Evolutionary conservation across 306 rosid species (phyloP).

Genomic region (Luffa aegyptiaca): DNA sequence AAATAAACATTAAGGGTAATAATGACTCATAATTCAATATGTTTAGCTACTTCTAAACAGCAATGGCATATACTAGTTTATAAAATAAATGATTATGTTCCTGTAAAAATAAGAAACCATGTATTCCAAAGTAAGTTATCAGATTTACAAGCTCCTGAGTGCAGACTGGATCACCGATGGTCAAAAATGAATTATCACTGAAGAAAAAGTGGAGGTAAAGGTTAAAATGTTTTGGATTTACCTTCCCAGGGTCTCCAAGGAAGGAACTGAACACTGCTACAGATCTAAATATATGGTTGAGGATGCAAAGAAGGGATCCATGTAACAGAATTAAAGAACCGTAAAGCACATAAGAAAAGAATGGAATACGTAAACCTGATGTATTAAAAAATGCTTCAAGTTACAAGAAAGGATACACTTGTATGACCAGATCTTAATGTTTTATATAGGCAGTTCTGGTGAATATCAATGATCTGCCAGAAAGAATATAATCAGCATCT

Average conservation of each 20-base stretch:
- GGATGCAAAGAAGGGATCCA: conserved; percentile 25
- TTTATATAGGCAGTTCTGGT: conserved; percentile 66
- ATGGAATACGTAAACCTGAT: neutral
- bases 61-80: neutral
- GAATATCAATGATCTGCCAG: conserved; percentile 83
- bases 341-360: neutral
- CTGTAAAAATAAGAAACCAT: neutral
- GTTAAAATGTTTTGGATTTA: conserved; percentile 9
- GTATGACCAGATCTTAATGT: conserved; percentile 82
- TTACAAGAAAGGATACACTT: conserved; percentile 61
- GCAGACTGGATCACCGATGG: neutral
- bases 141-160: neutral
- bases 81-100: neutral
- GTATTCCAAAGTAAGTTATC: neutral
- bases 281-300: conserved; percentile 56
- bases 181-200: neutral
- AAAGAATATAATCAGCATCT: conserved; percentile 22
- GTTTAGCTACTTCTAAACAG: neutral
- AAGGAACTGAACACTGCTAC: conserved; percentile 85
- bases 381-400: conserved; percentile 1
- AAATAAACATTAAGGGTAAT: neutral
- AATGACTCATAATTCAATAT: neutral
- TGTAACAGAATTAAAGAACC: conserved; percentile 1
- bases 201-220: neutral
- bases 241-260: conserved; percentile 99